Evolutionary conservation across 176 grass and related monocot species (phyloP).

Genomic region (Echinochloa phyllopogon): DNA sequence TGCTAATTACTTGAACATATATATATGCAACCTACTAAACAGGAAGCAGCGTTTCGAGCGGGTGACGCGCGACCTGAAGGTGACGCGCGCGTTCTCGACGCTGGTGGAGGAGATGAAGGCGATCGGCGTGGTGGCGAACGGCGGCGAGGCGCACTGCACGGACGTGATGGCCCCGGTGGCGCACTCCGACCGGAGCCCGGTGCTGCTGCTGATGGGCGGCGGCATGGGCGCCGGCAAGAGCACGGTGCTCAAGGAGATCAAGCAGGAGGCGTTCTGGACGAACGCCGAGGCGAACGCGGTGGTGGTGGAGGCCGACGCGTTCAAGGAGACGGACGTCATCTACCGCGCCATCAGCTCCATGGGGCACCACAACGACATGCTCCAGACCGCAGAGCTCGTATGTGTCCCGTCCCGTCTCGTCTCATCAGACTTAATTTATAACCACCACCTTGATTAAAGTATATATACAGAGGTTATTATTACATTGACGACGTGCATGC

Average conservation of each 20-base stretch:
- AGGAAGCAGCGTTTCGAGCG: slow-evolving; percentile 91
- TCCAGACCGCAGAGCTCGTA: slow-evolving; percentile 91
- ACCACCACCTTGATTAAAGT: no score
- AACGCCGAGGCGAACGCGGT: slow-evolving; percentile 49
- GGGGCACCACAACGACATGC: slow-evolving; percentile 93
- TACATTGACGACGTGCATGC: no score
- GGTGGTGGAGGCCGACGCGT: slow-evolving; percentile 90
- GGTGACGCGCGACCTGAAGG: slow-evolving; percentile 73
- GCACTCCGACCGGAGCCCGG: slow-evolving; percentile 49
- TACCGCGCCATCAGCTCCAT: slow-evolving; percentile 93
- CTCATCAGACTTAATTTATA: no score
- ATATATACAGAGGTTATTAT: no score
- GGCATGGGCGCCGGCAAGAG: slow-evolving; percentile 89
- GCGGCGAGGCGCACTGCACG: slow-evolving; percentile 39
- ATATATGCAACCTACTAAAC: neutral
- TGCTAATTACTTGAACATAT: no score
- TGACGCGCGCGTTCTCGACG: slow-evolving; percentile 80
- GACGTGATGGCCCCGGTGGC: slow-evolving; percentile 80
- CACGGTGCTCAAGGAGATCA: slow-evolving; percentile 73
- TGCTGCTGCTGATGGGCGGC: slow-evolving; percentile 76
- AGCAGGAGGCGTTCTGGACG: slow-evolving; percentile 64
- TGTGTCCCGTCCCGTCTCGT: neutral
- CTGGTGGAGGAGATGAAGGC: slow-evolving; percentile 96
- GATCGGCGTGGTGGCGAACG: slow-evolving; percentile 45
- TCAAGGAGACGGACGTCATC: slow-evolving; percentile 93